Conservation (phyloP, 1,284 basidiomycete species). For the Bondarzewia mesenterica region DNA sequence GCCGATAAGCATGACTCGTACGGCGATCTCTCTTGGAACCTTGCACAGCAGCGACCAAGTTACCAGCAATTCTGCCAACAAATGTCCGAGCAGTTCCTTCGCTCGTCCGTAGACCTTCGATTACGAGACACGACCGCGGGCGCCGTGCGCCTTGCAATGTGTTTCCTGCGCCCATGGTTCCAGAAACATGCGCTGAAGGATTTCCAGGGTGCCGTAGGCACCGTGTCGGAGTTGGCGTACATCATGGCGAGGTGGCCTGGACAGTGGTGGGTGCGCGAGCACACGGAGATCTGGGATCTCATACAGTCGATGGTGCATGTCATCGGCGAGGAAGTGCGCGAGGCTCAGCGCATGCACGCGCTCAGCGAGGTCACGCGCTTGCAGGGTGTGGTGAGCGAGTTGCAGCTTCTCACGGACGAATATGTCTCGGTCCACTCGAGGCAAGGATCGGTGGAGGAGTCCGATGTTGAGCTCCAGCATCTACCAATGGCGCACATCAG, state of each 20-base stretch:
- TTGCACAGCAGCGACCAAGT: slow-evolving; percentile 45
- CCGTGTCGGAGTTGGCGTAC: slow-evolving; percentile 44
- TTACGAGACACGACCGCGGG: slow-evolving; percentile 58
- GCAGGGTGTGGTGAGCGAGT: slow-evolving; percentile 39
- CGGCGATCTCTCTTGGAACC: slow-evolving; percentile 50
- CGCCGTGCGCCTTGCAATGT: slow-evolving; percentile 55
- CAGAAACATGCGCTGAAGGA: slow-evolving; percentile 41
- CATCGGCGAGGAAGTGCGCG: slow-evolving; percentile 55
- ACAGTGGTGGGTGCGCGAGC: slow-evolving; percentile 54
- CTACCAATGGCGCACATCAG: not conserved
- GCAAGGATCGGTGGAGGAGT: slow-evolving; percentile 6
- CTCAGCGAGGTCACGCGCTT: slow-evolving; percentile 35
- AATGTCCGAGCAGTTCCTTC: slow-evolving; percentile 54
- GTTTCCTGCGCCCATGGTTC: slow-evolving; percentile 63
- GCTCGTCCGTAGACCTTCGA: slow-evolving; percentile 41
- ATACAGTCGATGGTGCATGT: slow-evolving; percentile 48
- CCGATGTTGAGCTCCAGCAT: not conserved
- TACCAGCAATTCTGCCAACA: slow-evolving; percentile 65
- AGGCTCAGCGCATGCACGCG: slow-evolving; percentile 34
- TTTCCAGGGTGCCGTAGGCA: slow-evolving; percentile 37
- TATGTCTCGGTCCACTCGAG: slow-evolving; percentile 18
- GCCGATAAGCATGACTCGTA: slow-evolving; percentile 33
- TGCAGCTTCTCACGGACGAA: slow-evolving; percentile 34
- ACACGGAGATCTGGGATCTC: slow-evolving; percentile 48
- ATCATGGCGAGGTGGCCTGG: slow-evolving; percentile 63